Base-by-base conservation (phyloP, 202 grass and related monocot genomes). In the Setaria italica region DNA sequence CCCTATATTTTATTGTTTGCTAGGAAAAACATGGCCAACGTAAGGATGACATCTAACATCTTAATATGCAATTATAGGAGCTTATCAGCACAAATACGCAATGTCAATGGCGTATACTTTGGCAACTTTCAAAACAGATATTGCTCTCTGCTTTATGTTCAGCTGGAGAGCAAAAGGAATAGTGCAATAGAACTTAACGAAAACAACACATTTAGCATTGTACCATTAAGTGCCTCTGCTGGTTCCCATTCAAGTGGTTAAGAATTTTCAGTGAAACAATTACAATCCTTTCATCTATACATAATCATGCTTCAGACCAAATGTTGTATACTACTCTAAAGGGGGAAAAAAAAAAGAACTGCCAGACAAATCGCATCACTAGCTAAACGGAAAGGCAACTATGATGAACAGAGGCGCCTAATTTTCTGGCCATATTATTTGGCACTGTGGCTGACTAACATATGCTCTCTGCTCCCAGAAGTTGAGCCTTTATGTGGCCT, bases 381-480 rank as follows among this genome's bases (percentile, higher is more conserved):
- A 25, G 25, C 25, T 25, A 25, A 25, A 25, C 25, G 25, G 25
- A 41, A 76, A 74, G 25, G 4, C 72, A 63, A 51, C 51, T n/a
- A 16, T 45, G 5, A 53, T 32, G 9, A 54, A 42, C 42, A 5
- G 33, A 43, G 56, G 10, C 16, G 17, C 56, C 10, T 87, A 81
- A 60, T 55, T 50, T 6, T 49, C 19, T 43, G 49, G 49, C 17
- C 33, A 17, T 39, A 41, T 29, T 53, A 66, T 74, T 54, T 76
- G 46, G 60, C 5, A 20, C 14, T 42, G 46, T 17, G 60, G 60
- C 60, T 63, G 60, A 43, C 20, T 32, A 32, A 20, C 72, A 76
- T 84, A 46, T 46, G 82, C 20, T 77, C 82, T 55, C 49, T 84
- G 62, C 10, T 77, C 72, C 58, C 56, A 69, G 50, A 80, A 12